phyloP scores from a whole-genome alignment of 192 early-diverging fungal genomes.

The Kappamyces sp. region DNA sequence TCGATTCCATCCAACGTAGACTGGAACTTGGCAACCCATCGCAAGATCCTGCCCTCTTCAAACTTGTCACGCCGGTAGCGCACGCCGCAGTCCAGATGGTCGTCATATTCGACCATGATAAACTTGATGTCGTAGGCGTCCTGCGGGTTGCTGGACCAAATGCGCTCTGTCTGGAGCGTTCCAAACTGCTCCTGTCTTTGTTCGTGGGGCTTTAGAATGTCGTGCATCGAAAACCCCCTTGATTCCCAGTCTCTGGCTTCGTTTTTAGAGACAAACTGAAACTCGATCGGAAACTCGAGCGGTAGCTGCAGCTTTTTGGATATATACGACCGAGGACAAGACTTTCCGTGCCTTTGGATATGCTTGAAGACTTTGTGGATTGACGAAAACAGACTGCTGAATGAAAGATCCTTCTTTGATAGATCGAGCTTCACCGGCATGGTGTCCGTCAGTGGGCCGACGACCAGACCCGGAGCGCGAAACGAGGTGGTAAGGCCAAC shows the following conservation, averaged over 20 bases:
- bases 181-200: constrained; percentile 2
- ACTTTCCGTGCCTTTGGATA: constrained; percentile 19
- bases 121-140: constrained; percentile 34
- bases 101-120: constrained; percentile 34
- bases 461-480: constrained; percentile 28
- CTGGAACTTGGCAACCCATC: constrained; percentile 41
- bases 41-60: constrained; percentile 37
- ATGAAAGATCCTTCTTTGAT: constrained; percentile 36
- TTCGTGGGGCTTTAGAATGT: constrained; percentile 21
- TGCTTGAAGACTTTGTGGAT: constrained; percentile 24
- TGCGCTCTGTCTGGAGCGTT: constrained; percentile 18
- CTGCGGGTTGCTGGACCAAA: constrained; percentile 31
- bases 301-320: neutral
- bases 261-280: constrained; percentile 35
- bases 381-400: constrained; percentile 28
- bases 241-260: constrained; percentile 27
- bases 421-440: constrained; percentile 45
- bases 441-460: constrained; percentile 43
- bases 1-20: constrained; percentile 46
- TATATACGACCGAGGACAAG: constrained; percentile 23
- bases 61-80: constrained; percentile 29
- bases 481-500: constrained; percentile 33
- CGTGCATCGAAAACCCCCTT: constrained; percentile 22
- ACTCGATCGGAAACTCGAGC: constrained; percentile 32
- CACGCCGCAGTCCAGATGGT: constrained; percentile 31